A percentile compares a stretch with the other conserved stretches of the same genome.
These are phyloP conservation scores for Dictyostelium purpureum DNA, from an alignment of 78 protist species.

Conservation along the genomic window DNA sequence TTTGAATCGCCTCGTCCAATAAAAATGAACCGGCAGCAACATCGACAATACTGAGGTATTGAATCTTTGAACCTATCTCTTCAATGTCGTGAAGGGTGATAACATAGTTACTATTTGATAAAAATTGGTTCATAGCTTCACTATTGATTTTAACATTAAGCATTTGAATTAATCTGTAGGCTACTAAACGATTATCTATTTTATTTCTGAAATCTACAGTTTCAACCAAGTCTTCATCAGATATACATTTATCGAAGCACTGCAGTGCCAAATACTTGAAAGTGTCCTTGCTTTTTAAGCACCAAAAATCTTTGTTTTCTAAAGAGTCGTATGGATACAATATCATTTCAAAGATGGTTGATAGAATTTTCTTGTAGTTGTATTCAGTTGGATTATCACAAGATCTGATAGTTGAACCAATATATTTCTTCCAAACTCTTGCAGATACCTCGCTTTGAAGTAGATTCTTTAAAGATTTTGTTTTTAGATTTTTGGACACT, in stretches of 20 bases:
- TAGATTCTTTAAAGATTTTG: not conserved
- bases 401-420: not conserved
- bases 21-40: not conserved
- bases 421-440: conserved; percentile 50
- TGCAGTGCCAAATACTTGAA: conserved; percentile 14
- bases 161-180: conserved; percentile 8
- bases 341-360: not conserved
- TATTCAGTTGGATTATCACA: not conserved
- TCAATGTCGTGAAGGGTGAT: conserved; percentile 28
- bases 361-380: not conserved
- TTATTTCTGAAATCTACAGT: not conserved
- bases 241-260: conserved; percentile 9
- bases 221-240: not conserved
- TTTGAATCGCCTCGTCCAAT: not conserved
- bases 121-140: conserved; percentile 20
- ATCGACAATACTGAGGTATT: conserved; percentile 19
- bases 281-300: not conserved
- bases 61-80: conserved; percentile 28
- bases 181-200: conserved; percentile 1
- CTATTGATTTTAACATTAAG: conserved; percentile 17
- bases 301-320: conserved; percentile 14
- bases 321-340: not conserved
- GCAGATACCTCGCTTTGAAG: conserved; percentile 40
- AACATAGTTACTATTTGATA: not conserved
- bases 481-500: not conserved